Percentiles rank a stretch among this genome's conserved stretches.
phyloP scores from a whole-genome alignment of 306 rosid species.

The Malus sylvestris region DNA sequence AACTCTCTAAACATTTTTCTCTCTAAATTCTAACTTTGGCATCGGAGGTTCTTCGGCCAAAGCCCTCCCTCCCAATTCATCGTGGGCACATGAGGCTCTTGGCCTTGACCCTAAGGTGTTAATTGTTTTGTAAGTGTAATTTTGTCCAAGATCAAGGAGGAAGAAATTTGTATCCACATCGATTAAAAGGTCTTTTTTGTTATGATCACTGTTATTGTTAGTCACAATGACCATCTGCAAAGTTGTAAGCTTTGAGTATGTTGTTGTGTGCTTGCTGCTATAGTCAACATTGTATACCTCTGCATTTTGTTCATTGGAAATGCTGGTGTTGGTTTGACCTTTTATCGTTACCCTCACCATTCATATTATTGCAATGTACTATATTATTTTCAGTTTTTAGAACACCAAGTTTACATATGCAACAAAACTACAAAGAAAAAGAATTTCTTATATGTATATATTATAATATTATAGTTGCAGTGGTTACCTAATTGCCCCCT shows the following conservation, averaged over 20 bases:
- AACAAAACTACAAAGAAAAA: neutral
- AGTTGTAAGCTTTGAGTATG: neutral
- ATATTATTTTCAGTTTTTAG: neutral
- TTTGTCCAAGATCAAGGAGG: no score
- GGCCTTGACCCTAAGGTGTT: no score
- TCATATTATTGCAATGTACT: neutral
- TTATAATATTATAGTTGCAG: neutral
- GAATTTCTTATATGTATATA: neutral
- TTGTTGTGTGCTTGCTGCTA: neutral
- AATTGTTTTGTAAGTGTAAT: no score
- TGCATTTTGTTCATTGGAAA: neutral
- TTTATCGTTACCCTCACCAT: neutral
- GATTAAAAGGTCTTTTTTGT: neutral
- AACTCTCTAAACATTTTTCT: no score
- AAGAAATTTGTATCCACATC: no score
- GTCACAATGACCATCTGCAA: neutral
- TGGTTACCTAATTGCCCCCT: neutral
- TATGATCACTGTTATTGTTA: neutral
- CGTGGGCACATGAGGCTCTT: no score
- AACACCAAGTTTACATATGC: neutral
- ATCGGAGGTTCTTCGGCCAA: no score
- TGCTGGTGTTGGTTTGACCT: neutral
- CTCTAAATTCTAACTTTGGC: no score
- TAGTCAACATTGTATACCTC: neutral
- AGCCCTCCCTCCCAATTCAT: no score